phyloP scores from a whole-genome alignment of 2,329 filamentous ascomycete species.

The Coniochaeta sp. region DNA sequence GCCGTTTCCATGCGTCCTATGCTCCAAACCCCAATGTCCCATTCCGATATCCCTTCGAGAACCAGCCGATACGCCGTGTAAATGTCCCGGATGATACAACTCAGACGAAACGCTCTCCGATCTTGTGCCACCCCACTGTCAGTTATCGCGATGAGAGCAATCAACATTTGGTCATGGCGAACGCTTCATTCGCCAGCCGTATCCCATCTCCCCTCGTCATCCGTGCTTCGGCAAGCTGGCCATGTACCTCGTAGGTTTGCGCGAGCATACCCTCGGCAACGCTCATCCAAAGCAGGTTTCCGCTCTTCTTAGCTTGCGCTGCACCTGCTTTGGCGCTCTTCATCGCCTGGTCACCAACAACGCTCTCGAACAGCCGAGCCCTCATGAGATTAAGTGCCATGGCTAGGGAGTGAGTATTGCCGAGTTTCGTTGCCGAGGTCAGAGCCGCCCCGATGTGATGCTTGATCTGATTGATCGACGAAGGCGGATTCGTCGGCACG shows the following conservation, averaged over 20 bases:
- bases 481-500: conserved; percentile 52
- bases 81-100: background rate
- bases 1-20: background rate
- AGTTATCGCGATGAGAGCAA: background rate
- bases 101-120: background rate
- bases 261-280: conserved; percentile 74
- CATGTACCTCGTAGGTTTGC: conserved; percentile 66
- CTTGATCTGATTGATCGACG: conserved; percentile 70
- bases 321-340: conserved; percentile 67
- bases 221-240: conserved; percentile 33
- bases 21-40: background rate
- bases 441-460: conserved; percentile 69
- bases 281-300: conserved; percentile 70
- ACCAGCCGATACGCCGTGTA: background rate
- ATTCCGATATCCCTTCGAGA: background rate
- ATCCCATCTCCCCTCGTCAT: conserved; percentile 33
- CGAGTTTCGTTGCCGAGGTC: conserved; percentile 57
- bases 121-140: background rate
- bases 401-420: conserved; percentile 73
- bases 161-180: conserved; percentile 19
- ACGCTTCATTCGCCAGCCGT: conserved; percentile 33
- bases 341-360: conserved; percentile 72
- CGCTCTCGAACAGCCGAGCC: conserved; percentile 70
- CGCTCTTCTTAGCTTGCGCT: conserved; percentile 60
- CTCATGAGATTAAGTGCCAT: conserved; percentile 84